Base-by-base conservation (phyloP, 306 rosid species). In the Sicyos baderoa region DNA sequence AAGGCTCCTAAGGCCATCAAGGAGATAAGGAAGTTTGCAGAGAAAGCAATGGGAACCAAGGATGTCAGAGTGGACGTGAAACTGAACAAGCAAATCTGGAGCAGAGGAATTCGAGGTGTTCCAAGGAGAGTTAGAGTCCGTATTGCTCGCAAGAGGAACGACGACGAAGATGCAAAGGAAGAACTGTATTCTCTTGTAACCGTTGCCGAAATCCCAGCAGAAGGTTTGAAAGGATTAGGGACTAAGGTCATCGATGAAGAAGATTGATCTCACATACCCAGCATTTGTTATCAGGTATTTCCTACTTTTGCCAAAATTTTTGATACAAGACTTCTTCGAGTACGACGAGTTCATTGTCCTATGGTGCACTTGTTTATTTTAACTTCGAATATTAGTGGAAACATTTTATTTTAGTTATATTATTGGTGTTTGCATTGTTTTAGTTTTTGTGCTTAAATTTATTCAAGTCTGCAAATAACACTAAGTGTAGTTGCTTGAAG, bases 101-200 rank as follows among this genome's bases (percentile, higher is more conserved):
- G 98, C 80, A 84, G 88, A 73, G 98, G 98, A 0, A 92, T 92
- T 78, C 78, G 98, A 65, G 89, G 98, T 78, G 98, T 92, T 15
- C 98, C 98, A 7, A 89, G 95, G 79, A 87, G 98, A 76, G 72
- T 89, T 32, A 81, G 98, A 79, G 98, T 92, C 7, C 92, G 98
- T 6, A 84, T 92, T 78, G 95, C 96, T n/a, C 95, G 98, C 73
- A 89, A 89, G 93, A 87, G 98, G 71, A 92, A 92, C 1, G 96
- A 92, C 1, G 98, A 92, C 17, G 98, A 92, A 73, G 98, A 92
- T 81, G 98, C 98, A 7, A 92, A 89, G 91, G 98, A 92, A 76
- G 98, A 92, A 77, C 82, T 92, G 0, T 92, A 77, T 80, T 92
- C 98, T 4, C 95, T 92, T 17, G 96, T 92, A 3, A 92, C 98